A percentile compares a stretch with the other conserved stretches of the same genome.
These are phyloP conservation scores for Talaromyces marneffei DNA, from an alignment of 2,329 filamentous ascomycete species.

Conservation along the genomic window DNA sequence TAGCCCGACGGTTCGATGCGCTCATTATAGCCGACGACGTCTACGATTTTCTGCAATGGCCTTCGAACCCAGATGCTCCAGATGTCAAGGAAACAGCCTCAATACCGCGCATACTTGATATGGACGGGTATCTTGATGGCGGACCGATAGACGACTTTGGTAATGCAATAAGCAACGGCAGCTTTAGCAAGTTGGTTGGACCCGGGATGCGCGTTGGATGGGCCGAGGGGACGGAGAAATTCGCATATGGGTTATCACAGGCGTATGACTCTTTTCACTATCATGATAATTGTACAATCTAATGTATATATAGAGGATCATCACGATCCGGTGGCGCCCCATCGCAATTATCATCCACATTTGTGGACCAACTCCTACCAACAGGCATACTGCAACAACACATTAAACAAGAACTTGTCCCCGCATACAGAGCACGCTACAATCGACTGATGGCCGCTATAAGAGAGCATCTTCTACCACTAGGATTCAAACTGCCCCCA, in stretches of 20 bases:
- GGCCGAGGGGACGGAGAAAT: conserved; percentile 64
- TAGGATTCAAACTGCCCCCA: conserved; percentile 48
- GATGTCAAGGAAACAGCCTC: conserved; percentile 35
- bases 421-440: conserved; percentile 52
- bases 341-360: conserved; percentile 54
- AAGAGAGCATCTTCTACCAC: conserved; percentile 52
- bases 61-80: conserved; percentile 28
- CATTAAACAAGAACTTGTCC: conserved; percentile 49
- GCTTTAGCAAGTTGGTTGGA: conserved; percentile 80
- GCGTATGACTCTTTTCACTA: conserved; percentile 39
- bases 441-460: conserved; percentile 55
- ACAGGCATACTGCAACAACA: conserved; percentile 49
- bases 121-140: conserved; percentile 64
- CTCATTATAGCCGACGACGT: conserved; percentile 87
- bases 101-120: conserved; percentile 69
- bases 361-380: conserved; percentile 50
- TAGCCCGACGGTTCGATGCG: conserved; percentile 74
- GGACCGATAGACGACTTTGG: conserved; percentile 62
- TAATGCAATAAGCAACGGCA: conserved; percentile 77
- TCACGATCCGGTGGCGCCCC: conserved; percentile 55
- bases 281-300: not conserved
- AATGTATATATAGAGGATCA: conserved; percentile 44
- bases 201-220: conserved; percentile 84
- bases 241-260: conserved; percentile 56
- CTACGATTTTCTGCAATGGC: conserved; percentile 88